Conservation (phyloP, 2,329 filamentous ascomycete species). For the Talaromyces sp. region DNA sequence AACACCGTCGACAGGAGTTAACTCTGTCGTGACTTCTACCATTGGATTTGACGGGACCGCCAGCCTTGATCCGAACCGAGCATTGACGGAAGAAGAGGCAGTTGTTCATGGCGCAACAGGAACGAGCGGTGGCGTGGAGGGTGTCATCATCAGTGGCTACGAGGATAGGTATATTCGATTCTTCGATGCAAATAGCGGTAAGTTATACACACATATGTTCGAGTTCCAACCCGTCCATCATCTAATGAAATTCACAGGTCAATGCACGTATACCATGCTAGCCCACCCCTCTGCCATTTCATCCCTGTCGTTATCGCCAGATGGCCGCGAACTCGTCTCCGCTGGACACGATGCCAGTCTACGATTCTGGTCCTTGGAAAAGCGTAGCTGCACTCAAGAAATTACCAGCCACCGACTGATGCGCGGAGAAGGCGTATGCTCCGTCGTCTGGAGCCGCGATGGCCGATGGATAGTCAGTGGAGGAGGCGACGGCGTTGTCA, state of each 20-base stretch:
- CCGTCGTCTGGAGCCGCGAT: constrained; percentile 93
- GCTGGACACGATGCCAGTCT: constrained; percentile 94
- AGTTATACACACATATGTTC: constrained; percentile 40
- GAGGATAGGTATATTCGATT: constrained; percentile 95
- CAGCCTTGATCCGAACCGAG: constrained; percentile 61
- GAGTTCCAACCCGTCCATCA: background rate
- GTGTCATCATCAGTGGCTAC: constrained; percentile 92
- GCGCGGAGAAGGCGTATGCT: constrained; percentile 92
- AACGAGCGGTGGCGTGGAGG: constrained; percentile 78
- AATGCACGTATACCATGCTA: constrained; percentile 99
- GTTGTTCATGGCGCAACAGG: constrained; percentile 78
- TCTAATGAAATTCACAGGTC: constrained; percentile 59
- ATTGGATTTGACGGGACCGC: constrained; percentile 69
- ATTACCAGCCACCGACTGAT: constrained; percentile 90
- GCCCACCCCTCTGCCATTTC: constrained; percentile 93
- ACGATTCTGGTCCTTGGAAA: constrained; percentile 96
- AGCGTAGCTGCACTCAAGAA: constrained; percentile 91
- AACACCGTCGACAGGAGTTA: constrained; percentile 78
- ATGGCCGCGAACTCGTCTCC: constrained; percentile 90
- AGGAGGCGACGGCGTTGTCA: constrained; percentile 92
- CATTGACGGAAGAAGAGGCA: constrained; percentile 65
- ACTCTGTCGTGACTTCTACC: constrained; percentile 84
- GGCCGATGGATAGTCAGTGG: constrained; percentile 92
- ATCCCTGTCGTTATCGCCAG: constrained; percentile 83
- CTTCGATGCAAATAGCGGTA: constrained; percentile 98